phyloP scores from a whole-genome alignment of 1,284 basidiomycete species.

The Ganoderma lingzhi region DNA sequence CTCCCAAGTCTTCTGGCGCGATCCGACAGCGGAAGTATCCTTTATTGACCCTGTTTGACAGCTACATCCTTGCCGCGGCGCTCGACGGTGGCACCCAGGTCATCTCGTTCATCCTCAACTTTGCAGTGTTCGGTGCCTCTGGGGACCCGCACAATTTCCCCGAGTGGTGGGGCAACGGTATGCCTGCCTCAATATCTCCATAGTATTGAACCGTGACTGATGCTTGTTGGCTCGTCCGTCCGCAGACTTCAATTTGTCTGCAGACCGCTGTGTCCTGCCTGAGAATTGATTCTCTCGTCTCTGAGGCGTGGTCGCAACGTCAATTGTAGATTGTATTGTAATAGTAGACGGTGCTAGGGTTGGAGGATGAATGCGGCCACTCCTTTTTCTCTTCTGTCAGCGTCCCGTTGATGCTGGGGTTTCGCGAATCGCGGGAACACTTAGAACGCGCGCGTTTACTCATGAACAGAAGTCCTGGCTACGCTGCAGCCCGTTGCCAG shows the following conservation, averaged over 20 bases:
- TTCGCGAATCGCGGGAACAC: background rate
- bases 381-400: background rate
- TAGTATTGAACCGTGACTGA: background rate
- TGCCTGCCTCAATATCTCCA: background rate
- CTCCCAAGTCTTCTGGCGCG: background rate
- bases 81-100: slow-evolving; percentile 44
- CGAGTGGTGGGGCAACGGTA: slow-evolving; percentile 43
- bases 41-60: slow-evolving; percentile 12
- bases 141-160: slow-evolving; percentile 39
- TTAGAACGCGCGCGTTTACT: background rate
- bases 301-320: background rate
- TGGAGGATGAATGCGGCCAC: background rate
- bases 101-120: slow-evolving; percentile 45
- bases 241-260: slow-evolving; percentile 39
- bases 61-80: slow-evolving; percentile 44
- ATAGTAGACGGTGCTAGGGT: background rate
- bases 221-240: background rate
- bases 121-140: slow-evolving; percentile 42
- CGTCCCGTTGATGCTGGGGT: background rate
- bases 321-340: background rate
- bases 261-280: slow-evolving; percentile 39
- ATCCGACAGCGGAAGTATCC: background rate
- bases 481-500: background rate
- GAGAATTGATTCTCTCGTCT: slow-evolving; percentile 11
- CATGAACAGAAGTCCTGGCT: background rate